Conservation (phyloP, 495 filamentous ascomycete genomes). For the Peziza echinospora region DNA sequence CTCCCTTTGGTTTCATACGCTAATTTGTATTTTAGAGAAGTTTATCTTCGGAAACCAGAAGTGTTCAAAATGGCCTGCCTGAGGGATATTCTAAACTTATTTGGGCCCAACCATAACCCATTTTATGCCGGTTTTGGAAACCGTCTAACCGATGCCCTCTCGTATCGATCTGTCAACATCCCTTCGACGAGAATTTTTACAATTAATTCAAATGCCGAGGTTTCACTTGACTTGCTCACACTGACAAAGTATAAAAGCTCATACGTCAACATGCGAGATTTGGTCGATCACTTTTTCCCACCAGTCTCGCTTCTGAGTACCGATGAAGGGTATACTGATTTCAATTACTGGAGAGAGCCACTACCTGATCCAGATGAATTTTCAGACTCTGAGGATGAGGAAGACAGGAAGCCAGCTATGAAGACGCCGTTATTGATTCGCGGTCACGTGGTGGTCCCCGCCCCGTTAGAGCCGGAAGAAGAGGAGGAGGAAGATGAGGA, state of each 20-base stretch:
- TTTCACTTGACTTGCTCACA: slow-evolving; percentile 73
- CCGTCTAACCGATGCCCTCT: slow-evolving; percentile 83
- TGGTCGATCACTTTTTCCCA: slow-evolving; percentile 94
- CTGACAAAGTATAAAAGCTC: slow-evolving; percentile 91
- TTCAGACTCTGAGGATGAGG: slow-evolving; percentile 50
- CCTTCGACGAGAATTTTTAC: slow-evolving; percentile 89
- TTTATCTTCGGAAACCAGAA: slow-evolving; percentile 90
- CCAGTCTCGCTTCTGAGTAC: slow-evolving; percentile 54
- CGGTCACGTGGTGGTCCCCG: not conserved
- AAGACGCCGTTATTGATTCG: not conserved
- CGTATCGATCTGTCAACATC: slow-evolving; percentile 88
- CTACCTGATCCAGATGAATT: slow-evolving; percentile 58
- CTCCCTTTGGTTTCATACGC: not conserved
- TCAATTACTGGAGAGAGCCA: slow-evolving; percentile 65
- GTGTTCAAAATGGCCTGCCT: slow-evolving; percentile 99
- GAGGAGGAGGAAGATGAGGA: slow-evolving; percentile 25
- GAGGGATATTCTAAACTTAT: slow-evolving; percentile 76
- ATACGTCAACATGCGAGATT: slow-evolving; percentile 87
- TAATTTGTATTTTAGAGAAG: slow-evolving; percentile 28
- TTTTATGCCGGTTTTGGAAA: slow-evolving; percentile 98
- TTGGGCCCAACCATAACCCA: slow-evolving; percentile 52
- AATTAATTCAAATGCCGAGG: slow-evolving; percentile 95
- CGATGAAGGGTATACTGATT: slow-evolving; percentile 74
- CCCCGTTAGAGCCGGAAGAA: too few relatives aligned
- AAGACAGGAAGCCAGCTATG: slow-evolving; percentile 17